Evolutionary conservation across 495 filamentous ascomycete species (phyloP).

Genomic region (Pseudomonodictys pantanalensis): DNA sequence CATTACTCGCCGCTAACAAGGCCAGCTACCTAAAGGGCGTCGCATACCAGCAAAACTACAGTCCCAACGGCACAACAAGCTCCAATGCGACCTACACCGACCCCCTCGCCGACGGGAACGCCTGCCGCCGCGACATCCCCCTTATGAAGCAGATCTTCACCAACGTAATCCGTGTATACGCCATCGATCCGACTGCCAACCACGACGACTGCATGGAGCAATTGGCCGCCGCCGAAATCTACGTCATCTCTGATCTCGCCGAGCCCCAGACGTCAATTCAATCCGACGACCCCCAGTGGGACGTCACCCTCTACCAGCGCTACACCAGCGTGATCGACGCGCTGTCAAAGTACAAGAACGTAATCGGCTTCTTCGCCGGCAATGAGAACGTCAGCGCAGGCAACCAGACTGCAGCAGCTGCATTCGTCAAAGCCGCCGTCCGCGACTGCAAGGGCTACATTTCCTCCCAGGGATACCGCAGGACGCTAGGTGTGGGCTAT

Average conservation of each 20-base stretch:
- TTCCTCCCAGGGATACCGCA: slow-evolving; percentile 65
- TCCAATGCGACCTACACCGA: slow-evolving; percentile 50
- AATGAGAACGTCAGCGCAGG: slow-evolving; percentile 89
- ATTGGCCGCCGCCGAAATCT: slow-evolving; percentile 86
- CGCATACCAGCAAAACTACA: slow-evolving; percentile 70
- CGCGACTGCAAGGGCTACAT: slow-evolving; percentile 94
- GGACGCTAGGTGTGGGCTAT: slow-evolving; percentile 82
- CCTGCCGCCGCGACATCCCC: slow-evolving; percentile 79
- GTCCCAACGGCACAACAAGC: slow-evolving; percentile 45
- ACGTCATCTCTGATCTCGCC: slow-evolving; percentile 84
- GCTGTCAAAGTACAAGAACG: slow-evolving; percentile 75
- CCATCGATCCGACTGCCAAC: slow-evolving; percentile 73
- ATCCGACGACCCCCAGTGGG: slow-evolving; percentile 72
- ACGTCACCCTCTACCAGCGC: slow-evolving; percentile 66
- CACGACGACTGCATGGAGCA: slow-evolving; percentile 81
- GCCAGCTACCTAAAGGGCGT: slow-evolving; percentile 71
- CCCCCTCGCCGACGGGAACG: slow-evolving; percentile 66
- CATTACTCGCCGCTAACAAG: slow-evolving; percentile 1
- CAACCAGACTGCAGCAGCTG: slow-evolving; percentile 77
- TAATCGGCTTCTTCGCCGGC: slow-evolving; percentile 92
- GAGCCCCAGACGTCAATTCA: slow-evolving; percentile 78
- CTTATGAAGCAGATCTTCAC: slow-evolving; percentile 70
- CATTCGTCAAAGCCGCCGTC: slow-evolving; percentile 93
- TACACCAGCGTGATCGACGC: slow-evolving; percentile 86
- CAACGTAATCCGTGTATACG: slow-evolving; percentile 91